Evolutionary conservation across 257 asterid species (phyloP), one percentile per base, ranked within the genome.

Genomic region (Solanum ossicruentum): DNA sequence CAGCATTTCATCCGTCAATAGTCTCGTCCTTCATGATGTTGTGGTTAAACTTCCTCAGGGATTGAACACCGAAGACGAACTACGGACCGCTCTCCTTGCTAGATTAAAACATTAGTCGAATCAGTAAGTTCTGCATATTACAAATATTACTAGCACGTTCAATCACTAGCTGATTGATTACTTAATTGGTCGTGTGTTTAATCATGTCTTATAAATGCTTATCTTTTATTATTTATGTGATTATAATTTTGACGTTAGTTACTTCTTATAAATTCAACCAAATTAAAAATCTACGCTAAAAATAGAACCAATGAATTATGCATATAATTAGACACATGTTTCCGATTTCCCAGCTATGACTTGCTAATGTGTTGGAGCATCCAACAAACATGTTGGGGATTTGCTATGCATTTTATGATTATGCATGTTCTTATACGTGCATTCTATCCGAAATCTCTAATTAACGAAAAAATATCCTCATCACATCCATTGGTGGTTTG

Each of bases 1-100:
- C 6, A 93, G 97, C 90, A 89, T 95, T 88, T 91, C 97, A 12
- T 88, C 89, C 73, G 93, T 95, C 9, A 92, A 92, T 20, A 91
- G 88, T 12, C 41, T 92, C 18, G 92, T 92, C 97, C 91, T 95
- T 66, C 98, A 95, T 85, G 98, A 95, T 85, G 86, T 93, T 2
- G 96, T 93, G 8, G 60, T 95, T 28, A 86, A 75, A 81, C 85
- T 92, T 75, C 94, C 95, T 8, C 82, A 84, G 20, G 93, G 92
- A 0, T 43, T 91, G 4, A 85, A 84, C 78, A 83, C 77, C 11
- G 93, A 90, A 85, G 80, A 82, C 10, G 90, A 89, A 18, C 45
- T 95, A 45, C 89, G 26, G 85, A 84, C 87, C 32, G 97, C 97
- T 56, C 90, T 95, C 2, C 85, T 88, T 23, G 18, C 49, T 39